phyloP scores from a whole-genome alignment of 331 rosid species.

The Ulmus americana region DNA sequence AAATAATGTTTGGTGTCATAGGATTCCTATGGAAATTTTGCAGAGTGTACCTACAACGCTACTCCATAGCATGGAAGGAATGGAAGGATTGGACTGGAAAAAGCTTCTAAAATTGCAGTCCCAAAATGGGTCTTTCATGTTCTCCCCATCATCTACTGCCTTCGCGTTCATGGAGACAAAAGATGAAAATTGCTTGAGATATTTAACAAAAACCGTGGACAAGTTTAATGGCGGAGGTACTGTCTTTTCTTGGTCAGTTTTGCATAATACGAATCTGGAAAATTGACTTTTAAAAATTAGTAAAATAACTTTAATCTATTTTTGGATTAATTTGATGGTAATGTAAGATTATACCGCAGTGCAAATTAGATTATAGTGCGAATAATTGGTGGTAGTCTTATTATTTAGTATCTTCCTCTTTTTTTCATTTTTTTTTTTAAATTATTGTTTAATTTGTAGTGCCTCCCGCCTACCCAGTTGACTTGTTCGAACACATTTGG shows the following conservation, averaged over 20 bases:
- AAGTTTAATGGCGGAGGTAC: slow-evolving; percentile 89
- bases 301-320: no score
- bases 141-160: slow-evolving; percentile 90
- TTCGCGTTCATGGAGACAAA: slow-evolving; percentile 67
- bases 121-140: slow-evolving; percentile 81
- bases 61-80: slow-evolving; percentile 90
- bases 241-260: background rate
- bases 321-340: no score
- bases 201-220: slow-evolving; percentile 43
- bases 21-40: slow-evolving; percentile 82
- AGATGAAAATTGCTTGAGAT: slow-evolving; percentile 53
- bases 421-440: background rate
- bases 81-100: slow-evolving; percentile 72
- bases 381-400: no score
- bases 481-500: slow-evolving; percentile 84
- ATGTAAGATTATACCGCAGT: no score
- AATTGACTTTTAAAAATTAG: no score
- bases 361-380: no score
- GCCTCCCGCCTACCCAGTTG: slow-evolving; percentile 80
- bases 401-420: background rate
- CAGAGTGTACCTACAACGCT: slow-evolving; percentile 87
- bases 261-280: no score
- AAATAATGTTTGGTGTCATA: slow-evolving; percentile 12
- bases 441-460: slow-evolving; percentile 26
- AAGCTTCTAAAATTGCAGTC: slow-evolving; percentile 73